Evolutionary conservation across 805 yeast genomes (phyloP), one percentile per base, ranked within the genome.

Genomic region (Priceomyces haplophilus): DNA sequence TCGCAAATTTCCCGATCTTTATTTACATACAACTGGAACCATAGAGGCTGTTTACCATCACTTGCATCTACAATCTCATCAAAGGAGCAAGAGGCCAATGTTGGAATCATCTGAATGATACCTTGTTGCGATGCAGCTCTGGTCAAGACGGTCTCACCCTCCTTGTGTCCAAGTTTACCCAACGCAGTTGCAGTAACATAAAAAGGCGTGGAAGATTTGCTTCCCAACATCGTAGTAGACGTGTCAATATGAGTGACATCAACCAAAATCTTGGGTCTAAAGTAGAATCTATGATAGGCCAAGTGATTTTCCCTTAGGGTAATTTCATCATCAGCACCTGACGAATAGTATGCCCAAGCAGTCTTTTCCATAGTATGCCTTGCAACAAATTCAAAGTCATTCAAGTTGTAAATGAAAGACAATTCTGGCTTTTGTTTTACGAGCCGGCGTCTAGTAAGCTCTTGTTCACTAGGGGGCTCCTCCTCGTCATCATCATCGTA

Each of bases 341-440:
- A 80, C 3, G 95, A 84, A 60, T 89, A 91, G 64, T 91, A 91
- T 11, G 93, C 93, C 95, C 97, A 87, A 0, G 93, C 97, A 13
- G 62, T 61, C 40, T 79, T 80, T 23, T 87, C 77, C 73, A 91
- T 70, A 25, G 87, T 84, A 46, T 82, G 77, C 39, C 88, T 75
- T 3, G 98, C 97, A 35, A 91, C 79, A 53, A 78, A 76, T 62
- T 91, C 98, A 58, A 91, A 89, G 62, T 91, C 98, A 53, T 80
- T 83, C 46, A 88, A 54, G 55, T 93, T 91, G 58, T 82, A 79
- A 45, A 90, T 75, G 53, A 79, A 81, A 6, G 78, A 69, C 31
- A 91, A 56, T 12, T 80, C 81, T 1, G 98, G 98, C 62, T 78
- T 79, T 44, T 71, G 66, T 25, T 54, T 56, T 27, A 54, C 63